Percentiles rank a stretch among this genome's conserved stretches.
Evolutionary conservation across 495 filamentous ascomycete genomes (phyloP).

Genomic region (Hypoxylon cercidicola): DNA sequence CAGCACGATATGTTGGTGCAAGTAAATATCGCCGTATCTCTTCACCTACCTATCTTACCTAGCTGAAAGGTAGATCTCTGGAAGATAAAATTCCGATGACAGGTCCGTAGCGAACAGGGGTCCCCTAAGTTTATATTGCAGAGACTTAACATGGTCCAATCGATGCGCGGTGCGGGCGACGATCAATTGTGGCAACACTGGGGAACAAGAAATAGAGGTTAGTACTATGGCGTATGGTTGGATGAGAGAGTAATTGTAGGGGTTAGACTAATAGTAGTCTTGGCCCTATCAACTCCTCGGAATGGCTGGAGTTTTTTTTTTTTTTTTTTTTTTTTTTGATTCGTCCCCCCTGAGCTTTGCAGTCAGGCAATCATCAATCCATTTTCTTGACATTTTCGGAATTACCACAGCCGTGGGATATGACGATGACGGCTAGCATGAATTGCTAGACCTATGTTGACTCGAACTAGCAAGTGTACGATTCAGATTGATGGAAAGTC

Average conservation of each 20-base stretch:
- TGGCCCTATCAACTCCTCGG: slow-evolving; percentile 28
- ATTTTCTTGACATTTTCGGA: slow-evolving; percentile 3
- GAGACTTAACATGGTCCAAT: slow-evolving; percentile 29
- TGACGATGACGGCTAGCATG: slow-evolving; percentile 8
- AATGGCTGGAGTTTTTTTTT: not conserved
- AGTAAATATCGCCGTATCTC: not conserved
- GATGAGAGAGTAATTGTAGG: slow-evolving; percentile 24
- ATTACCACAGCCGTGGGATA: slow-evolving; percentile 12
- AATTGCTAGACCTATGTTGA: not conserved
- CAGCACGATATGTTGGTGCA: slow-evolving; percentile 13
- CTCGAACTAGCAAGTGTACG: not conserved
- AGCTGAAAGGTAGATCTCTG: slow-evolving; percentile 23
- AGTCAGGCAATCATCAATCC: slow-evolving; percentile 13
- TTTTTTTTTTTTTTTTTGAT: too few relatives aligned
- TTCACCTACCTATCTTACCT: slow-evolving; percentile 11
- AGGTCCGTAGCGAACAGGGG: slow-evolving; percentile 18
- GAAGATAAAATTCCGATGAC: slow-evolving; percentile 27
- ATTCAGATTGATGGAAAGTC: not conserved
- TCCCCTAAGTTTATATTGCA: slow-evolving; percentile 11
- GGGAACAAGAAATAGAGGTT: slow-evolving; percentile 16
- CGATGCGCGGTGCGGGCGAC: slow-evolving; percentile 11
- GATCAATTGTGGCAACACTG: slow-evolving; percentile 25
- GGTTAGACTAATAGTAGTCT: slow-evolving; percentile 1
- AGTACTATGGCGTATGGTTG: slow-evolving; percentile 26
- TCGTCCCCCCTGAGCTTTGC: slow-evolving; percentile 22